These are phyloP conservation scores for Backusella macrospora DNA, from an alignment of 192 early-diverging fungal species.

Conservation along the genomic window DNA sequence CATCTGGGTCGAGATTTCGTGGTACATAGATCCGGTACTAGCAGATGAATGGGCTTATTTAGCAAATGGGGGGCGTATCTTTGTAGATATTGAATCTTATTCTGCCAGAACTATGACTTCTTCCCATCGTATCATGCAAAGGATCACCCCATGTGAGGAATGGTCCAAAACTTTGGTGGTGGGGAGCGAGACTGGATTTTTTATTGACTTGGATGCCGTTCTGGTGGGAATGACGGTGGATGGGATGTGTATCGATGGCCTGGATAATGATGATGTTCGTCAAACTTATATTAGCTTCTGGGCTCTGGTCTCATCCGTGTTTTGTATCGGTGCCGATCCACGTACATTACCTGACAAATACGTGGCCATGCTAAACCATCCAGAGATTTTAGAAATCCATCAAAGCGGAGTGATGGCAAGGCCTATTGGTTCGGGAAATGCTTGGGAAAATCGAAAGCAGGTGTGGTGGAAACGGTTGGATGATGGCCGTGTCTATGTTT, in stretches of 20 bases:
- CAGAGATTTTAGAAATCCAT: slow-evolving; percentile 35
- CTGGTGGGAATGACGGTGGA: slow-evolving; percentile 36
- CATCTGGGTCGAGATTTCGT: slow-evolving; percentile 41
- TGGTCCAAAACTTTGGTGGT: slow-evolving; percentile 30
- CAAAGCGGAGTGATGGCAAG: slow-evolving; percentile 37
- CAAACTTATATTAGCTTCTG: slow-evolving; percentile 38
- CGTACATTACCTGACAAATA: slow-evolving; percentile 35
- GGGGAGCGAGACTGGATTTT: slow-evolving; percentile 30
- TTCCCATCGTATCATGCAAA: slow-evolving; percentile 32
- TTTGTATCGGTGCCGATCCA: slow-evolving; percentile 40
- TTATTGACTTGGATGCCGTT: slow-evolving; percentile 36
- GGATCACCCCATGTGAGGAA: slow-evolving; percentile 21
- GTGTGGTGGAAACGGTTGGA: slow-evolving; percentile 36
- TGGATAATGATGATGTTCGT: slow-evolving; percentile 37
- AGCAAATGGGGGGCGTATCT: slow-evolving; percentile 35
- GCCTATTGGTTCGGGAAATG: slow-evolving; percentile 31
- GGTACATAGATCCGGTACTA: slow-evolving; percentile 35
- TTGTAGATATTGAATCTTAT: slow-evolving; percentile 42
- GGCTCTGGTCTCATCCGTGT: slow-evolving; percentile 37
- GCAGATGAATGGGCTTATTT: slow-evolving; percentile 32
- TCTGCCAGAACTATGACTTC: slow-evolving; percentile 36
- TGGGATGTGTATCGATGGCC: slow-evolving; percentile 34
- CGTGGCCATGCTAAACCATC: slow-evolving; percentile 28
- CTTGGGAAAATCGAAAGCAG: slow-evolving; percentile 35
- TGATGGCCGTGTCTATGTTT: slow-evolving; percentile 32